Conservation (phyloP, 768 basidiomycete genomes). For the Macrocybe gigantea region DNA sequence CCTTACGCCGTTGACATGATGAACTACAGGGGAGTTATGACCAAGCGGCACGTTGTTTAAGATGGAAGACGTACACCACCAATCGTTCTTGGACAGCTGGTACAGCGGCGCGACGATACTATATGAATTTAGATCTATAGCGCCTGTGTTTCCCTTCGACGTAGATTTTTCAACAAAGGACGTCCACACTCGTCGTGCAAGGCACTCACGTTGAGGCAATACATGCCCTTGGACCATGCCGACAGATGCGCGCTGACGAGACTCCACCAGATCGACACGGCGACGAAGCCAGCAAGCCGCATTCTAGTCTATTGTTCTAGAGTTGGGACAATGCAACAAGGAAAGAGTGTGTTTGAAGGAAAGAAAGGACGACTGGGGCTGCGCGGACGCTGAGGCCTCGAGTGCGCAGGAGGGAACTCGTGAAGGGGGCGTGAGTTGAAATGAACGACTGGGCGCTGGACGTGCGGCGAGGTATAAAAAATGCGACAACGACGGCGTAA, state of each 20-base stretch:
- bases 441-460: too few species aligned
- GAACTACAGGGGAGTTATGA: conserved; percentile 21
- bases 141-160: conserved; percentile 21
- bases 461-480: too few species aligned
- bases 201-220: conserved; percentile 34
- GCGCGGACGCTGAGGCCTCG: too few species aligned
- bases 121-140: conserved; percentile 30
- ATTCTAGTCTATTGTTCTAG: too few species aligned
- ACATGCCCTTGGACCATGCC: conserved; percentile 38
- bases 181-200: not conserved
- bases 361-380: too few species aligned
- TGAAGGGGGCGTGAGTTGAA: too few species aligned
- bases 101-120: conserved; percentile 37
- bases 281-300: not conserved
- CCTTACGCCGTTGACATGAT: conserved; percentile 28
- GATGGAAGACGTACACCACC: conserved; percentile 36
- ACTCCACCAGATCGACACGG: not conserved
- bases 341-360: too few species aligned
- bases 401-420: too few species aligned
- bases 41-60: not conserved
- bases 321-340: too few species aligned
- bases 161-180: not conserved
- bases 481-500: too few species aligned
- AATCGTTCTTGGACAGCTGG: conserved; percentile 30
- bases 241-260: conserved; percentile 34